phyloP scores from a whole-genome alignment of 2,329 filamentous ascomycete species.

The Coniochaeta prunicola region DNA sequence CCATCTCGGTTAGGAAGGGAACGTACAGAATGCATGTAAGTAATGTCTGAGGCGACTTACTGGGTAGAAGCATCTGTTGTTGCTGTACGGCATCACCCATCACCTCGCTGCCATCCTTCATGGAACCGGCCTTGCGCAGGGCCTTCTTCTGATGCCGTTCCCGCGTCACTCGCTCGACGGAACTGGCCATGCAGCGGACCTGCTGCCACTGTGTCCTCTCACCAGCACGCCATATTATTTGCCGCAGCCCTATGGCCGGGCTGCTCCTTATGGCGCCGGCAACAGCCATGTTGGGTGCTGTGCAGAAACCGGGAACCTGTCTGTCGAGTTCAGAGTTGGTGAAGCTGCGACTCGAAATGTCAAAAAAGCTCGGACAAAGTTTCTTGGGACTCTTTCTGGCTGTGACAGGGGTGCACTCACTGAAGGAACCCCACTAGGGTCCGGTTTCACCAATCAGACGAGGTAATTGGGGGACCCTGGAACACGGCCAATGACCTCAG shows the following conservation, averaged over 20 bases:
- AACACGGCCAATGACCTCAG: constrained; percentile 1
- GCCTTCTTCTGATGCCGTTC: background rate
- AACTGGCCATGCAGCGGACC: background rate
- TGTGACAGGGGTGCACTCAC: background rate
- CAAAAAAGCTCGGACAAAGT: constrained; percentile 2
- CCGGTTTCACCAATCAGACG: constrained; percentile 1
- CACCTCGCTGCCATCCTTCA: background rate
- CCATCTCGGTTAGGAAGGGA: background rate
- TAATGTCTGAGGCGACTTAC: background rate
- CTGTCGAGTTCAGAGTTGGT: background rate
- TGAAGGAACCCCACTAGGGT: background rate
- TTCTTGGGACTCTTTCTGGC: no score
- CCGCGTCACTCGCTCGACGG: background rate
- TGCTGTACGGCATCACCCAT: background rate
- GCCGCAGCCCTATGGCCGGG: background rate
- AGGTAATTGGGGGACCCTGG: constrained; percentile 3
- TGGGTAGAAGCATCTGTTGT: background rate
- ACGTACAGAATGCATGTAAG: background rate
- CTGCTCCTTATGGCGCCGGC: background rate
- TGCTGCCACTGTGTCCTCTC: background rate
- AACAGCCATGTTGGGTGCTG: background rate
- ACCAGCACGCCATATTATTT: background rate
- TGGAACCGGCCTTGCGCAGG: background rate
- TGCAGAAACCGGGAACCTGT: background rate
- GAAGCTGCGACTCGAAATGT: background rate